Evolutionary conservation across 169 alveolate species (phyloP), one percentile per base, ranked within the genome.

Genomic region (Plasmodium coatneyi): DNA sequence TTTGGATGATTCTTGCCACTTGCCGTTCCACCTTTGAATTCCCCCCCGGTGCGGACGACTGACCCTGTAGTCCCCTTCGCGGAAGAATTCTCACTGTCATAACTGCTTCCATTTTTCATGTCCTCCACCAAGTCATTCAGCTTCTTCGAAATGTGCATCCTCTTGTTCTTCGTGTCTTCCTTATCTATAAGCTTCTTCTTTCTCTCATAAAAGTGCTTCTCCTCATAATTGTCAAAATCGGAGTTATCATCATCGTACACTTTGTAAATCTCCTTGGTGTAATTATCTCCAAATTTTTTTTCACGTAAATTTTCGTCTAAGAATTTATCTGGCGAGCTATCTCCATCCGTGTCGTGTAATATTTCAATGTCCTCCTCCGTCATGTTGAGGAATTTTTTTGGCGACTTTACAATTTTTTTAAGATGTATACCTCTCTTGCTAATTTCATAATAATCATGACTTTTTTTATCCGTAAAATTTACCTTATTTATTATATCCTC

Each of bases 201-300:
- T 78, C 79, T 89, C 72, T 80, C 82, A 79, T 89, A 79, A 80
- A 89, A 89, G 71, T 89, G 82, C 5, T 89, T 70, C 49, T 89
- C 94, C 16, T 89, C 94, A 41, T 89, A 89, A 16, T 56, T 89
- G 71, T 89, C 94, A 89, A 89, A 89, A 89, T 89, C 94, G 19
- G 94, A 89, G 54, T 83, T 46, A 39, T 84, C 84, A 49, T 76
- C 80, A 34, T 80, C 94, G 46, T 89, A 60, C 16, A 89, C 78
- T 79, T 89, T 89, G 56, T 56, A 79, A 14, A 54, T 71, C 2
- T 54, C 14, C 60, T 76, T 76, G 70, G 83, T 1, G 43, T 76
- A 34, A 19, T 76, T 76, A 36, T 76, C 83, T 19, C 30, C 83
- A 76, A 36, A 76, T 76, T 34, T 76, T n/a, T 7, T 43, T 30